phyloP scores from a whole-genome alignment of 306 rosid species.

The Quercus agrifolia region DNA sequence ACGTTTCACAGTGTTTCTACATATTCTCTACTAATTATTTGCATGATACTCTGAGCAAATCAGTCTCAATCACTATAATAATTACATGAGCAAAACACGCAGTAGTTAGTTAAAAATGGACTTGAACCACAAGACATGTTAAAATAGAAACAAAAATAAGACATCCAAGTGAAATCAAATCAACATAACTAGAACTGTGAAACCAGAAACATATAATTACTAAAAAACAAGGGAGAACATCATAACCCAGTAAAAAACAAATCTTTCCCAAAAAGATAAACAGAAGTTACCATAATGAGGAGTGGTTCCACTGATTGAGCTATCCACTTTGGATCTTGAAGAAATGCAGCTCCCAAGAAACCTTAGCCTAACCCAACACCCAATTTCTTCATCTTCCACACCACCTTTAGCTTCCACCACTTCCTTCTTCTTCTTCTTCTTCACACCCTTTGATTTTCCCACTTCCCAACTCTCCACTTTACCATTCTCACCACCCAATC shows the following conservation, averaged over 20 bases:
- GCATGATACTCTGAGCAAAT: constrained; percentile 5
- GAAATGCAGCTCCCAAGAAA: constrained; percentile 90
- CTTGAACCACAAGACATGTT: constrained; percentile 8
- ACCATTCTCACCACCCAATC: constrained; percentile 68
- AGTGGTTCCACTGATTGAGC: constrained; percentile 77
- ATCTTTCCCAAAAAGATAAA: constrained; percentile 6
- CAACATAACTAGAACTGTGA: constrained; percentile 1
- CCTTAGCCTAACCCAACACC: constrained; percentile 85
- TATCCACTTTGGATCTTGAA: constrained; percentile 98
- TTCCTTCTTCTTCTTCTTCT: constrained; percentile 50
- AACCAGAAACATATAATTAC: constrained; percentile 4
- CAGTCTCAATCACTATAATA: neutral
- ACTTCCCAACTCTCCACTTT: constrained; percentile 73
- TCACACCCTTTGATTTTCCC: constrained; percentile 60
- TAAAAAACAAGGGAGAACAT: constrained; percentile 1
- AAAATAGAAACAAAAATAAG: neutral
- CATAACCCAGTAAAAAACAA: neutral
- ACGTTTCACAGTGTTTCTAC: neutral
- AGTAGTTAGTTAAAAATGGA: constrained; percentile 3
- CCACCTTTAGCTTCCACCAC: constrained; percentile 12
- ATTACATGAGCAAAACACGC: constrained; percentile 9
- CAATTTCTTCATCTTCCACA: constrained; percentile 51
- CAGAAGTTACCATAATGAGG: constrained; percentile 67
- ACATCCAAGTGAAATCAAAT: constrained; percentile 12
- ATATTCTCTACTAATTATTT: neutral